Evolutionary conservation across 352 stramenopile species (phyloP).

Genomic region (Globisporangium camurandrum): DNA sequence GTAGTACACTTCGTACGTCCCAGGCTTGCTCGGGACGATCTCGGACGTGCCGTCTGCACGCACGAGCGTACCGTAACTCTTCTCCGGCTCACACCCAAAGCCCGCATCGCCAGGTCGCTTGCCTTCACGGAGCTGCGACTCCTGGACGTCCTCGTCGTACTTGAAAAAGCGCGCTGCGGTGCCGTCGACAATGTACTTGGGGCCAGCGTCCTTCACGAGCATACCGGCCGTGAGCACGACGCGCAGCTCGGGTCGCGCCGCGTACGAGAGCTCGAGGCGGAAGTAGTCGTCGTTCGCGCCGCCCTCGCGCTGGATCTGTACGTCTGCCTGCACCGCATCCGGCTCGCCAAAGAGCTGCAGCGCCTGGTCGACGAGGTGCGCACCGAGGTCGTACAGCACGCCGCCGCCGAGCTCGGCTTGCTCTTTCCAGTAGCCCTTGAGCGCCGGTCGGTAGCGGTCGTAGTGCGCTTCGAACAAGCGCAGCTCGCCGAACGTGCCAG

Average conservation of each 20-base stretch:
- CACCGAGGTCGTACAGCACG: slow-evolving; percentile 64
- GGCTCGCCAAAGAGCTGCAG: slow-evolving; percentile 58
- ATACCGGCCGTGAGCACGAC: slow-evolving; percentile 63
- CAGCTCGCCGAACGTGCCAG: slow-evolving; percentile 41
- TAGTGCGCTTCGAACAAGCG: slow-evolving; percentile 54
- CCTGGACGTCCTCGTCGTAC: slow-evolving; percentile 59
- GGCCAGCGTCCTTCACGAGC: slow-evolving; percentile 46
- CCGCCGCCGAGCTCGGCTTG: slow-evolving; percentile 42
- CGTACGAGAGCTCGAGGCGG: slow-evolving; percentile 57
- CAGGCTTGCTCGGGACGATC: slow-evolving; percentile 31
- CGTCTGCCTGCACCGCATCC: slow-evolving; percentile 35
- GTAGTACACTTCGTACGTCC: slow-evolving; percentile 65
- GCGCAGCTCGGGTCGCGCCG: slow-evolving; percentile 26
- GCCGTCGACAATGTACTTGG: slow-evolving; percentile 63
- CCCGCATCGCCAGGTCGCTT: slow-evolving; percentile 35
- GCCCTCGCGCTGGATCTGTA: slow-evolving; percentile 69
- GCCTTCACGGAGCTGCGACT: slow-evolving; percentile 46
- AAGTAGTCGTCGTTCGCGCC: slow-evolving; percentile 71
- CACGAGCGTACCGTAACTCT: slow-evolving; percentile 36
- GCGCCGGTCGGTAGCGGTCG: slow-evolving; percentile 54
- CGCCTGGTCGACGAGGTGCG: slow-evolving; percentile 60
- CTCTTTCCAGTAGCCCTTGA: slow-evolving; percentile 82
- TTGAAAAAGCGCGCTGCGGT: slow-evolving; percentile 48
- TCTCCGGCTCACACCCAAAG: slow-evolving; percentile 47
- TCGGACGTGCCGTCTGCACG: slow-evolving; percentile 13